phyloP scores from a whole-genome alignment of 1,139 yeast genomes.

The Candida albicans region DNA sequence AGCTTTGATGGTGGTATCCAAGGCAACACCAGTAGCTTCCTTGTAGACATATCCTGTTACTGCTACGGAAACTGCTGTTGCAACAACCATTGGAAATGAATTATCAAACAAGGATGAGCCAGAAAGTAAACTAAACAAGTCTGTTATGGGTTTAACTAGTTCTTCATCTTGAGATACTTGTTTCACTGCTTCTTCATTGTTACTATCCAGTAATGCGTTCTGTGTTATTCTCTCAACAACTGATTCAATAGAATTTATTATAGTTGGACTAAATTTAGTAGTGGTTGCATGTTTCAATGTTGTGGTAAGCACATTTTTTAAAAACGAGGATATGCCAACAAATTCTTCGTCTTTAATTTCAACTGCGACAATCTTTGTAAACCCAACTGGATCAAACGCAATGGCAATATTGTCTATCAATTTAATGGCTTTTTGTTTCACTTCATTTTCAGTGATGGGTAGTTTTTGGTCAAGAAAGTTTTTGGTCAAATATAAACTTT shows the following conservation, averaged over 20 bases:
- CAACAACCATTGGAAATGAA: conserved; percentile 37
- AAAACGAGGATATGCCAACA: background rate
- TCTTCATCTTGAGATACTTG: conserved; percentile 19
- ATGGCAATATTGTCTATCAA: conserved; percentile 29
- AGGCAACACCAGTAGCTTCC: conserved; percentile 14
- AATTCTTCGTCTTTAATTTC: conserved; percentile 4
- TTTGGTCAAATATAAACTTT: conserved; percentile 42
- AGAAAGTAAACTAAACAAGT: conserved; percentile 38
- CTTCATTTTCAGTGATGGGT: background rate
- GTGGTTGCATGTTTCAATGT: conserved; percentile 27
- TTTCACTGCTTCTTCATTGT: conserved; percentile 2
- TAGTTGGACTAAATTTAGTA: conserved; percentile 18
- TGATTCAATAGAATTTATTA: conserved; percentile 22
- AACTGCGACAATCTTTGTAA: background rate
- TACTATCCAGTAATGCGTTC: conserved; percentile 58
- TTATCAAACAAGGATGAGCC: conserved; percentile 35
- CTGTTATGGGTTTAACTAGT: conserved; percentile 29
- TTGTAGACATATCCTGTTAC: conserved; percentile 38
- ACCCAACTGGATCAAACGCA: conserved; percentile 17
- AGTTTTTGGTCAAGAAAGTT: conserved; percentile 26
- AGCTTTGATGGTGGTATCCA: conserved; percentile 21
- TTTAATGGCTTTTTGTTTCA: conserved; percentile 18
- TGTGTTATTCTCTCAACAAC: conserved; percentile 35
- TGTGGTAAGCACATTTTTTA: conserved; percentile 19
- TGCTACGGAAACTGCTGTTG: conserved; percentile 42